phyloP scores from a whole-genome alignment of 2,329 filamentous ascomycete species.

The Volutella citrinella region DNA sequence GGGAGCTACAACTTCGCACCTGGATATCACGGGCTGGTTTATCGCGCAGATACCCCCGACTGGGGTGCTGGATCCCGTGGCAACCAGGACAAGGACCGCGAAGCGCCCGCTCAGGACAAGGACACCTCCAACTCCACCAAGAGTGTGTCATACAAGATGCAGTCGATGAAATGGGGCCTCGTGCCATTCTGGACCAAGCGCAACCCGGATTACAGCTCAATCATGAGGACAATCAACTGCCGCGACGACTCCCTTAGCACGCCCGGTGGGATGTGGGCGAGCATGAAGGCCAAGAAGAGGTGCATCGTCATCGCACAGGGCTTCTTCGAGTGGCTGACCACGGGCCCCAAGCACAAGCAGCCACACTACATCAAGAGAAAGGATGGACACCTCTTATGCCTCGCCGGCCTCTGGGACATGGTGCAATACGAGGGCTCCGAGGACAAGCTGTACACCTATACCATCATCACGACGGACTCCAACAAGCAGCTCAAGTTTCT shows the following conservation, averaged over 20 bases:
- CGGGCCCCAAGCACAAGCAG: slow-evolving; percentile 70
- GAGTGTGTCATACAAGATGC: slow-evolving; percentile 68
- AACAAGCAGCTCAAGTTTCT: slow-evolving; percentile 81
- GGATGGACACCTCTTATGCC: slow-evolving; percentile 80
- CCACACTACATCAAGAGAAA: slow-evolving; percentile 81
- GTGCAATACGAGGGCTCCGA: slow-evolving; percentile 73
- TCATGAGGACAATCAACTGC: slow-evolving; percentile 93
- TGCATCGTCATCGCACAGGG: slow-evolving; percentile 88
- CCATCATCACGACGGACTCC: slow-evolving; percentile 86
- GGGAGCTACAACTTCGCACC: slow-evolving; percentile 93
- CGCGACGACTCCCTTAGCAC: slow-evolving; percentile 80
- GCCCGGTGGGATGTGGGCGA: slow-evolving; percentile 82
- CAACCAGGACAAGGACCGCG: slow-evolving; percentile 4
- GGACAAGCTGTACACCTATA: slow-evolving; percentile 81
- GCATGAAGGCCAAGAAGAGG: slow-evolving; percentile 85
- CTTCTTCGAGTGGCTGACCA: slow-evolving; percentile 95
- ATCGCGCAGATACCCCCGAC: slow-evolving; percentile 70
- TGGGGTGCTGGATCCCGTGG: slow-evolving; percentile 47
- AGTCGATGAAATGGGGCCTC: slow-evolving; percentile 95
- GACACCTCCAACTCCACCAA: background rate
- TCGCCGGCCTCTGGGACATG: slow-evolving; percentile 91
- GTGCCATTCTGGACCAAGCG: slow-evolving; percentile 92
- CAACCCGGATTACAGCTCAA: slow-evolving; percentile 70
- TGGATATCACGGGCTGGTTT: slow-evolving; percentile 80
- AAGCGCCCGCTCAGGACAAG: background rate